Base-by-base conservation (phyloP, 2,329 filamentous ascomycete species). In the Alternaria gaisen region DNA sequence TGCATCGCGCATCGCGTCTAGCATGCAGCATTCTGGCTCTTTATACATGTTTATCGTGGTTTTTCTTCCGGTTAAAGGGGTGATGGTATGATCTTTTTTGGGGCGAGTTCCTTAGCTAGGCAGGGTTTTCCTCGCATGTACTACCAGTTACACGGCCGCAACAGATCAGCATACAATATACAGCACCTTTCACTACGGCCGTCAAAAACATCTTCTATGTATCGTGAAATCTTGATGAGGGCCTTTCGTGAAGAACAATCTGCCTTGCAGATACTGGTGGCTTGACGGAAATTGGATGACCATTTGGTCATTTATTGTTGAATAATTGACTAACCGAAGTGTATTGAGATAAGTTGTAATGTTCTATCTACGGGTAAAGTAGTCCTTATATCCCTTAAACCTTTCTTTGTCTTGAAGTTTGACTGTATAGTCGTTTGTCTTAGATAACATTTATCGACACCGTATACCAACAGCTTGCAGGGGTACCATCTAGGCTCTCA, bases 61-160 rank as follows among this genome's bases (percentile, higher is more conserved):
- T 6, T 59, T 57, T 8, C 58, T 57, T 8, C 65, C 58, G 56
- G 53, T 56, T 54, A 55, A 60, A 18, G 51, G 62, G 59, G 41
- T 43, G 59, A 57, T 57, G 56, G 36, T 53, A 60, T 56, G 62
- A 66, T 71, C 66, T 73, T 70, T 56, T n/a, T 53, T 58, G 65
- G 30, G 63, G 46, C 59, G 58, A 61, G 67, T 68, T 70, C 58
- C 61, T 69, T 73, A 70, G 63, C 64, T 65, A 56, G 57, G 56
- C 63, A 74, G 64, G 63, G 38, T 64, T 74, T 64, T 64, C 56
- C 56, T 66, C 64, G 66, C 59, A 75, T 68, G 70, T 76, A 67
- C 65, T 76, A 74, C 59, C 34, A 74, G 59, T 63, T 75, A 72
- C 46, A 68, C 51, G 66, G 67, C 69, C 67, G 63, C 53, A 57